A percentile compares a stretch with the other conserved stretches of the same genome.
Conservation (phyloP, 1,139 yeast species). For the Pichia kudriavzevii region DNA sequence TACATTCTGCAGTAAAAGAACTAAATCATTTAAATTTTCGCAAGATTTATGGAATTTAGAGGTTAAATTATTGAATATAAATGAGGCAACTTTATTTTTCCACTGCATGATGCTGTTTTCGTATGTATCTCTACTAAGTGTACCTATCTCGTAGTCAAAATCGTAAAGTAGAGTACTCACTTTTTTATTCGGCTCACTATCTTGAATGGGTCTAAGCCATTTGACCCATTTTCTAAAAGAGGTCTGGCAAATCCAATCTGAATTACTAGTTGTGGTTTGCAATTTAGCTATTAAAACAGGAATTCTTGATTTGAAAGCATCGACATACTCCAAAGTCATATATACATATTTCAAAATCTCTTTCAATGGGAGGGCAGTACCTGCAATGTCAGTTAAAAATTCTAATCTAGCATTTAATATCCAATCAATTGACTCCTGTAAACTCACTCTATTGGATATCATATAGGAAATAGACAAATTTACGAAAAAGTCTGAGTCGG, state of each 20-base stretch:
- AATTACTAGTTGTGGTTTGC: constrained; percentile 15
- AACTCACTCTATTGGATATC: constrained; percentile 13
- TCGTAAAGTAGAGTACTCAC: too few relatives aligned
- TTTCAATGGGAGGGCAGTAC: constrained; percentile 13
- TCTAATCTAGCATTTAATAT: constrained; percentile 18
- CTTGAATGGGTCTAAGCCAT: too few relatives aligned
- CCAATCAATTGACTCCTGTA: constrained; percentile 19
- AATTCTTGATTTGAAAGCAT: constrained; percentile 19
- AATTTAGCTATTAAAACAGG: constrained; percentile 16
- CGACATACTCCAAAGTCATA: constrained; percentile 23
- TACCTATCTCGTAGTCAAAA: constrained; percentile 10
- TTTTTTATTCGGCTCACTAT: too few relatives aligned
- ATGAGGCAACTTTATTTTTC: constrained; percentile 15
- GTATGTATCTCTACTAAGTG: constrained; percentile 8
- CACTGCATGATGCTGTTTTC: constrained; percentile 13
- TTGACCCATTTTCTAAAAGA: constrained; percentile 21
- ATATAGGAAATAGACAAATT: constrained; percentile 21
- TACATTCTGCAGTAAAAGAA: constrained; percentile 15
- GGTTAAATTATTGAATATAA: constrained; percentile 4
- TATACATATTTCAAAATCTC: constrained; percentile 23
- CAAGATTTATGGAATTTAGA: background rate
- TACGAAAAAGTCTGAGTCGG: constrained; percentile 24
- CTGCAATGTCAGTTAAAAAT: constrained; percentile 5
- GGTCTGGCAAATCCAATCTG: constrained; percentile 21
- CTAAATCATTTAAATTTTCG: constrained; percentile 15